These are phyloP conservation scores for Epichloe festucae DNA, from an alignment of 2,329 filamentous ascomycete species.

Conservation along the genomic window DNA sequence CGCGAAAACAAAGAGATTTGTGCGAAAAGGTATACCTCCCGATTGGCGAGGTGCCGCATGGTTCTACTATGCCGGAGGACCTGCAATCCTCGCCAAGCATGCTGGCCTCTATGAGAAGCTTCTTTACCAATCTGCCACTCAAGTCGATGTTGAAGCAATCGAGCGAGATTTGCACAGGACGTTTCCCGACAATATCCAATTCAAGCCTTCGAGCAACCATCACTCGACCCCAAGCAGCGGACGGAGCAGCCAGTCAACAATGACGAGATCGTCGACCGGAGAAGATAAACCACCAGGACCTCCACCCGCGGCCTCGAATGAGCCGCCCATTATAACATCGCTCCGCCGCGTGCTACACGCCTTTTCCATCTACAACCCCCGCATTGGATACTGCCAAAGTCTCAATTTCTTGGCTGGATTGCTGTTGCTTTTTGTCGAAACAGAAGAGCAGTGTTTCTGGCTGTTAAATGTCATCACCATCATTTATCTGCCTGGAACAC, in stretches of 20 bases:
- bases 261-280: conserved; percentile 18
- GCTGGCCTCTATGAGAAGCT: conserved; percentile 64
- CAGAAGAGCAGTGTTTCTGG: conserved; percentile 87
- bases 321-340: conserved; percentile 68
- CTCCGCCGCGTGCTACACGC: conserved; percentile 77
- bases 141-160: conserved; percentile 74
- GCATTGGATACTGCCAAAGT: conserved; percentile 89
- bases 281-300: conserved; percentile 21
- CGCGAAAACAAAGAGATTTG: conserved; percentile 76
- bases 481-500: conserved; percentile 78
- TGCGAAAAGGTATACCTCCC: conserved; percentile 85
- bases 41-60: conserved; percentile 92
- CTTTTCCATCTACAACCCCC: conserved; percentile 81
- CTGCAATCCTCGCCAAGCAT: conserved; percentile 62
- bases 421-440: conserved; percentile 72
- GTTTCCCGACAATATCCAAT: conserved; percentile 86
- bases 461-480: conserved; percentile 86
- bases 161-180: conserved; percentile 88
- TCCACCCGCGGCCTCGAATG: conserved; percentile 28
- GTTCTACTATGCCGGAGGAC: conserved; percentile 92
- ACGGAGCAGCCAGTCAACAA: conserved; percentile 25
- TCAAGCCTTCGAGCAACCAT: conserved; percentile 49
- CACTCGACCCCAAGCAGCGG: conserved; percentile 20
- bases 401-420: conserved; percentile 90
- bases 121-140: conserved; percentile 49